Base-by-base conservation (phyloP, 768 basidiomycete genomes). In the Russula sp. region DNA sequence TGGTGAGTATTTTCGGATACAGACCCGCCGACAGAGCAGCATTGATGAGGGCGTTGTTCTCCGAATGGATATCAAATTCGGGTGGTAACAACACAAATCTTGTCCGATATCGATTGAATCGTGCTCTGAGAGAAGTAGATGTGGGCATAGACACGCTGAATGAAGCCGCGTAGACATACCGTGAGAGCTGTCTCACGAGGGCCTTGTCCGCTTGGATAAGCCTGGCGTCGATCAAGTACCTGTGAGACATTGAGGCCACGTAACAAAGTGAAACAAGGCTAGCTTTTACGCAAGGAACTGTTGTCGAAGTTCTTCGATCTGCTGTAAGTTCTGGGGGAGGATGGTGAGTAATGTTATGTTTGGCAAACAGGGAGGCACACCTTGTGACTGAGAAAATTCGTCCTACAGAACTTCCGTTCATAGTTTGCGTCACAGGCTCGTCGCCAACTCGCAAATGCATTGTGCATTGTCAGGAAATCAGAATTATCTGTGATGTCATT, bases 231-330 rank as follows among this genome's bases (percentile, higher is more conserved):
- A 96, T 82, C 48, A 98, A 75, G 73, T 96, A 94, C 20, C 90
- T 91, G 61, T 25, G 52, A 34, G 41, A 39, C 13, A 46, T 39
- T 50, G 14, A 52, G 18, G 36, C 51, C 56, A 66, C 43, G 51
- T 65, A 48, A 18, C 20, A 10, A 10, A 2, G 42, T 46, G 20
- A 38, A 13, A 29, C 61, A 59, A 45, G n/a, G 20, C 22, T 20
- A 55, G 46, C 34, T 55, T 57, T 35, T 50, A 69, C 66, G 69
- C 68, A 7, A 72, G 67, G 65, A 71, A 70, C 71, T 99, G 96
- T 69, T 94, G 93, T 34, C 95, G 85, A 39, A 98, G 80, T 70
- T 98, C 96, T 72, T 98, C 96, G 35, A 99, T 96, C 73, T 97
- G 93, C 74, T 93, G 87, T 53, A 99, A 76, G 70, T 93, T 98